These are phyloP conservation scores for Candida dendrica DNA, from an alignment of 805 yeast species.

Conservation along the genomic window DNA sequence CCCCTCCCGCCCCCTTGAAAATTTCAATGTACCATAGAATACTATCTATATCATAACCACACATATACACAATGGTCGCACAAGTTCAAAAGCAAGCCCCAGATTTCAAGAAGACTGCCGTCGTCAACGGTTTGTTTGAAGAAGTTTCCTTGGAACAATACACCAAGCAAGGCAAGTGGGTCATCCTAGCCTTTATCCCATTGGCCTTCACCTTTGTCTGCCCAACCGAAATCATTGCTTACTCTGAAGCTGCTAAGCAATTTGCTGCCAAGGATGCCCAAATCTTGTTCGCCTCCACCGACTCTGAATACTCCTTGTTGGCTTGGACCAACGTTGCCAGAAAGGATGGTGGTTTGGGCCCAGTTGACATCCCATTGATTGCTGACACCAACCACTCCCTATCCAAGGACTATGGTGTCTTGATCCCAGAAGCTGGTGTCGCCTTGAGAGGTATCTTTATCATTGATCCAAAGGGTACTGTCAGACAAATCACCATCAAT, in stretches of 20 bases:
- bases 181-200: slow-evolving; percentile 93
- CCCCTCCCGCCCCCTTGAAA: too few relatives aligned
- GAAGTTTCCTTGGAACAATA: slow-evolving; percentile 90
- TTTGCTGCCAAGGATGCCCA: slow-evolving; percentile 82
- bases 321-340: slow-evolving; percentile 98
- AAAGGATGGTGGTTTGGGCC: slow-evolving; percentile 97
- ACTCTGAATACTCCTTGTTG: slow-evolving; percentile 92
- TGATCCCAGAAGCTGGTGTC: slow-evolving; percentile 92
- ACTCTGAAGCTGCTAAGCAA: slow-evolving; percentile 90
- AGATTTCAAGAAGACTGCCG: slow-evolving; percentile 92
- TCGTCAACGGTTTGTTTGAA: slow-evolving; percentile 92
- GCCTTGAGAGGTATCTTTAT: slow-evolving; percentile 97
- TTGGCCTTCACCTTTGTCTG: slow-evolving; percentile 99
- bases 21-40: too few relatives aligned
- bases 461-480: slow-evolving; percentile 90
- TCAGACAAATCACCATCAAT: slow-evolving; percentile 97
- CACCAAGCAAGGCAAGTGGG: slow-evolving; percentile 87
- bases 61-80: slow-evolving; percentile 61
- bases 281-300: slow-evolving; percentile 94
- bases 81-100: slow-evolving; percentile 95
- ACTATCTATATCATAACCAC: background rate
- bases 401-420: slow-evolving; percentile 95
- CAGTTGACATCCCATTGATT: slow-evolving; percentile 86
- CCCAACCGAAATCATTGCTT: slow-evolving; percentile 98
- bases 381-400: slow-evolving; percentile 96